phyloP scores from a whole-genome alignment of 164 flowering plant species.

The Euptelea pleiosperma region DNA sequence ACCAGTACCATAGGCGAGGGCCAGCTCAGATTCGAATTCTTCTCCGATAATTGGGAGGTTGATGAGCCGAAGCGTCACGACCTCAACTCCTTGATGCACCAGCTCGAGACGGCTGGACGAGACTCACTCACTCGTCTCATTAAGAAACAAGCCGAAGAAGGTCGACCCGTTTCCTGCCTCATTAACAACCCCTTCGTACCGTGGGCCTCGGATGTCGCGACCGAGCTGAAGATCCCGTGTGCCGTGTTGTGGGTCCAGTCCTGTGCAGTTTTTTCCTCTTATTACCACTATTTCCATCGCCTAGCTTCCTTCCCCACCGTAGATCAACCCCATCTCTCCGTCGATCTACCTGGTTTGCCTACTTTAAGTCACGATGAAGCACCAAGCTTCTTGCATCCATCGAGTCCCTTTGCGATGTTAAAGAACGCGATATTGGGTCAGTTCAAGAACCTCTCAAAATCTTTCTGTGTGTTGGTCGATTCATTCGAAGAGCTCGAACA shows the following conservation, averaged over 20 bases:
- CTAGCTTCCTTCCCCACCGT: constrained; percentile 49
- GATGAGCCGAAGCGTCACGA: constrained; percentile 32
- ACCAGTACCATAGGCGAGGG: constrained; percentile 42
- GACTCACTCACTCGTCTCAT: constrained; percentile 34
- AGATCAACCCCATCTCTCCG: constrained; percentile 31
- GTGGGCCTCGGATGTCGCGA: constrained; percentile 74
- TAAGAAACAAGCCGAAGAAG: constrained; percentile 23
- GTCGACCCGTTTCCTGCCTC: constrained; percentile 62
- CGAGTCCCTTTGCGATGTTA: constrained; percentile 32
- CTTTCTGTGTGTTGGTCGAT: constrained; percentile 58
- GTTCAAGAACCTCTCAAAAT: constrained; percentile 47
- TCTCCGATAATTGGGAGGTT: constrained; percentile 49
- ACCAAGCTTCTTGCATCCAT: constrained; percentile 62
- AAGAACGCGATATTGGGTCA: constrained; percentile 40
- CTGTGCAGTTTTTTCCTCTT: constrained; percentile 52
- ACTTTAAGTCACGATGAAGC: constrained; percentile 50
- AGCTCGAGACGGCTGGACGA: constrained; percentile 44
- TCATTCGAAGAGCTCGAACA: constrained; percentile 67
- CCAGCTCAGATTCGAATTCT: constrained; percentile 57
- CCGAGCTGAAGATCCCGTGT: constrained; percentile 38
- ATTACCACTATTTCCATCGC: constrained; percentile 45
- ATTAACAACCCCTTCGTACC: constrained; percentile 73
- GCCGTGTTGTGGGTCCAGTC: constrained; percentile 83
- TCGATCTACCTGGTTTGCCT: constrained; percentile 61
- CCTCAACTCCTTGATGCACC: constrained; percentile 32